Evolutionary conservation across 1,284 basidiomycete genomes (phyloP).

Genomic region (Tremellales sp.): DNA sequence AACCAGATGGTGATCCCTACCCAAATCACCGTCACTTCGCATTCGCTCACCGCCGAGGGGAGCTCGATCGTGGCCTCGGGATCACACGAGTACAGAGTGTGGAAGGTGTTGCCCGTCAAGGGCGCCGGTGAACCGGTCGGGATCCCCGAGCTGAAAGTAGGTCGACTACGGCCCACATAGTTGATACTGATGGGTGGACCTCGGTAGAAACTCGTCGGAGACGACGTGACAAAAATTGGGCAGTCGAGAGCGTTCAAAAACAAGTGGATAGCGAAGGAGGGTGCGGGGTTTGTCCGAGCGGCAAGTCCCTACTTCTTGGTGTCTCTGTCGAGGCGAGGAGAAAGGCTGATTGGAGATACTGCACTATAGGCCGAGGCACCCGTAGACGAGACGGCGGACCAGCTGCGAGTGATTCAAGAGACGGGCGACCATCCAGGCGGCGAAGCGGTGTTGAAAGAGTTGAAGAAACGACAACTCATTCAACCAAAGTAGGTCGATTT

Average conservation of each 20-base stretch:
- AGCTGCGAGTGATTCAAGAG: constrained; percentile 70
- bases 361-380: constrained; percentile 58
- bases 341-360: constrained; percentile 1
- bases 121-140: constrained; percentile 65
- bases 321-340: background rate
- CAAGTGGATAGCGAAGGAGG: constrained; percentile 93
- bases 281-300: constrained; percentile 76
- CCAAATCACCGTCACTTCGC: constrained; percentile 69
- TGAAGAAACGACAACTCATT: constrained; percentile 85
- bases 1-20: constrained; percentile 78
- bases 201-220: constrained; percentile 62
- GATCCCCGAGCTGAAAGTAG: constrained; percentile 59
- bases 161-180: constrained; percentile 6
- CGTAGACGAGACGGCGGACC: constrained; percentile 66
- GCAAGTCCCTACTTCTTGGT: constrained; percentile 53
- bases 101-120: constrained; percentile 70
- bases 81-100: constrained; percentile 91
- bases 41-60: constrained; percentile 76
- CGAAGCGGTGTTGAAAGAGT: constrained; percentile 76
- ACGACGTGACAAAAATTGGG: constrained; percentile 79
- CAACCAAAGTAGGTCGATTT: constrained; percentile 42
- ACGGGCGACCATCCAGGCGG: constrained; percentile 64
- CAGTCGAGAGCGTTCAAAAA: constrained; percentile 96
- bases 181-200: background rate
- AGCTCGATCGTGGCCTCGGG: constrained; percentile 70